Evolutionary conservation across 2,329 filamentous ascomycete genomes (phyloP).

Genomic region (Ceratocystis variospora): DNA sequence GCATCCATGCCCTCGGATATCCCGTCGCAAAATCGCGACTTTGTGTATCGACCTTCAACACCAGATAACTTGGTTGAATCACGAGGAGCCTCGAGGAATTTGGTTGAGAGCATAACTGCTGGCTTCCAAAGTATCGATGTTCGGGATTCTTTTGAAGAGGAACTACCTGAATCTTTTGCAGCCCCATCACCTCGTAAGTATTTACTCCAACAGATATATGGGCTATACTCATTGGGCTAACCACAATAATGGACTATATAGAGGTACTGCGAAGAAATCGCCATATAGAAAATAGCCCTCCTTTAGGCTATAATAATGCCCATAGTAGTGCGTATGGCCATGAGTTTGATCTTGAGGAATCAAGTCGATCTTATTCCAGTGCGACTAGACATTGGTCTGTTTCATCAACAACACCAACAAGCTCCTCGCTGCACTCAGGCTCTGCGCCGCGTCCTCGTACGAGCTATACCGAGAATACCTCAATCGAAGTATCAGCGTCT

Average conservation of each 20-base stretch:
- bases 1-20: not conserved
- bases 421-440: slow-evolving; percentile 31
- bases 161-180: slow-evolving; percentile 9
- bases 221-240: not conserved
- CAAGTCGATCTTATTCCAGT: slow-evolving; percentile 26
- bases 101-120: slow-evolving; percentile 16
- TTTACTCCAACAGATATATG: not conserved
- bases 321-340: slow-evolving; percentile 21
- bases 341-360: slow-evolving; percentile 25
- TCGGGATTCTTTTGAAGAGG: slow-evolving; percentile 8
- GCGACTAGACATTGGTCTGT: slow-evolving; percentile 31
- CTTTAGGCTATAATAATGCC: slow-evolving; percentile 20
- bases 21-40: not conserved
- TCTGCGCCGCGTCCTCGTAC: slow-evolving; percentile 30
- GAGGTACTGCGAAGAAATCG: slow-evolving; percentile 15
- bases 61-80: slow-evolving; percentile 6
- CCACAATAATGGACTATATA: not conserved
- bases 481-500: slow-evolving; percentile 28
- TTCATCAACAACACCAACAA: slow-evolving; percentile 31
- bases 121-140: slow-evolving; percentile 13
- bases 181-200: slow-evolving; percentile 20
- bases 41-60: slow-evolving; percentile 4
- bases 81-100: not conserved
- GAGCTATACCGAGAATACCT: slow-evolving; percentile 33
- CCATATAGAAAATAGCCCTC: slow-evolving; percentile 16